Base-by-base conservation (phyloP, 169 alveolate species). In the Cystoisospora suis region DNA sequence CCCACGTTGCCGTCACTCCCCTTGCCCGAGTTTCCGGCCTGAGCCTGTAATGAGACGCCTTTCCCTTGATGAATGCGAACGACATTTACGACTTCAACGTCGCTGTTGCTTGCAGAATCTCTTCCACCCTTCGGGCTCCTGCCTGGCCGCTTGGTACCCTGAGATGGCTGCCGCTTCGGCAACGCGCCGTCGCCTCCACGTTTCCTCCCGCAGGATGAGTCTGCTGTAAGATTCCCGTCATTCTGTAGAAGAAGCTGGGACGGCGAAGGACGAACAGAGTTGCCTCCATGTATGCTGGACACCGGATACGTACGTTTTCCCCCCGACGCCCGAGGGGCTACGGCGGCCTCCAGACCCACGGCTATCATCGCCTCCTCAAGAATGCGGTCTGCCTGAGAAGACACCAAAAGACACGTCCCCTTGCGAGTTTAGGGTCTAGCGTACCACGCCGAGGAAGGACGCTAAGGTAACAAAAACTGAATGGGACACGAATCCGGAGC, bases 341-440 rank as follows among this genome's bases (percentile, higher is more conserved):
- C 80, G 40, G 92, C 92, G n/a, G 83, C 89, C 29, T 79, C 86
- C 56, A 88, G 89, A 32, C 92, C 92, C 53, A 86, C 81, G 38
- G 89, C 92, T 36, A 79, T 81, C 92, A 88, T 88, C 38, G 87
- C 56, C 75, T 88, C 92, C 65, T 88, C 92, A 59, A 88, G 44
- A 1, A 88, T 34, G 27, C 77, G 72, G 34, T 88, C 92, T 32
- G 92, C 92, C 92, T 88, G 92, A 15, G 83, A 20, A 44, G 17
- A 42, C 27, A 72, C 49, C n/a, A 72, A 9, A 9, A 38, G 32
- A 27, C 12, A 77, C 32, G 46, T 75, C 20, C 42, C 9, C n/a
- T 6, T 75, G 4, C 9, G 34, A 9, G 34, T 75, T 5, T 7
- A 36, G 32, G 34, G 40, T 36, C 20, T 65, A 65, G 65, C 12